Evolutionary conservation across 1,139 yeast genomes (phyloP), one percentile per base, ranked within the genome.

Genomic region (Debaryomyces subglobosus): DNA sequence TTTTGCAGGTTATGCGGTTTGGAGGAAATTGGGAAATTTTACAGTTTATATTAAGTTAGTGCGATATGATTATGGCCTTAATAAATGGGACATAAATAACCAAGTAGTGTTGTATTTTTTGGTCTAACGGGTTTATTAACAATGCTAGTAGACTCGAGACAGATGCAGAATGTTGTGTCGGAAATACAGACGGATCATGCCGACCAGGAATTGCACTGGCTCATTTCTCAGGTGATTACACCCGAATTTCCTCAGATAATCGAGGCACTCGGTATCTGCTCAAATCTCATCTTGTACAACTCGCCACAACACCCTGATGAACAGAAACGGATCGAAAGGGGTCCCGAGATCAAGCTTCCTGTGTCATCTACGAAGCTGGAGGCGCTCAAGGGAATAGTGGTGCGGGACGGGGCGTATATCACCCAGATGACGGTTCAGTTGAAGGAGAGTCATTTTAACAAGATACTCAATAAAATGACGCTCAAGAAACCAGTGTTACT

Each of bases 181-280:
- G 43, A 41, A 15, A 47, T 66, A 24, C 75, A 71, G 51, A 25
- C 40, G 1, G 52, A 46, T 1, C 57, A 58, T 18, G 63, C 67
- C n/a, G 71, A 69, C 45, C 54, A 54, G 12, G 79, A 76, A 54
- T 65, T 74, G 27, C 78, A 74, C 49, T 76, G 80, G 81, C 65
- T 70, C 37, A 62, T 68, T 13, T 52, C 60, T 30, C 51, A 54
- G 29, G 56, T 72, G 27, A 64, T 74, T 13, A 53, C 55, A 15
- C 77, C 75, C 3, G 79, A 74, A 49, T 62, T 74, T 27, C 71
- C 74, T 15, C 77, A 71, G 47, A 61, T 76, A 15, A 60, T 70
- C 2, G 80, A 75, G 49, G 71, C 80, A 0, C 65, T 76, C 7
- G 64, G 67, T 38, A 68, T 70, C 20, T 74, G 79, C 50, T 64